Percentiles rank a stretch among this genome's conserved stretches.
phyloP scores from a whole-genome alignment of 2,329 filamentous ascomycete species.

The Leptographium radiaticola region DNA sequence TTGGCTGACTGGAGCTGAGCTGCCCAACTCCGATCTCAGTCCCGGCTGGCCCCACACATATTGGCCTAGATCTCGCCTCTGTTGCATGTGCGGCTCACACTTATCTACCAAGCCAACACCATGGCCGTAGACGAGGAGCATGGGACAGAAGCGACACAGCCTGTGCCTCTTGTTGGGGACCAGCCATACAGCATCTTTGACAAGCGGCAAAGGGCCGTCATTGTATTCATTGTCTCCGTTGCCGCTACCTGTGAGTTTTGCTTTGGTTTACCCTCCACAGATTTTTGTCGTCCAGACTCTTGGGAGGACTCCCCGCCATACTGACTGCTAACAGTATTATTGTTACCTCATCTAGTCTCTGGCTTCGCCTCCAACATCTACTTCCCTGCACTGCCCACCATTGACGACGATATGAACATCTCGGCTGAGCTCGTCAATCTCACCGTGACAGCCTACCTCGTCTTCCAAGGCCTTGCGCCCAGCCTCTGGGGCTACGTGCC shows the following conservation, averaged over 20 bases:
- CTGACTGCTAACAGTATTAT: not conserved
- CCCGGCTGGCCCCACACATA: not conserved
- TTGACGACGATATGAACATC: constrained; percentile 25
- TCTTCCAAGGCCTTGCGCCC: constrained; percentile 49
- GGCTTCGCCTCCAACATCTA: constrained; percentile 48
- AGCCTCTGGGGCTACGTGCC: constrained; percentile 48
- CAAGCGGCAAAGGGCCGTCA: constrained; percentile 31
- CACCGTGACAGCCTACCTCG: constrained; percentile 46
- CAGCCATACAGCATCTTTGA: constrained; percentile 37
- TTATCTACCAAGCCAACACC: not conserved
- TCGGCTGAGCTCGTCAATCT: constrained; percentile 29
- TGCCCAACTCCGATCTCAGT: constrained; percentile 7
- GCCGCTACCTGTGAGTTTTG: constrained; percentile 34
- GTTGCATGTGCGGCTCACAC: not conserved
- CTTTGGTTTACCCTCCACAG: not conserved
- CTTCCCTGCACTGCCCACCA: constrained; percentile 28
- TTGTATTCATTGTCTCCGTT: constrained; percentile 31
- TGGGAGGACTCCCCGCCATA: not conserved
- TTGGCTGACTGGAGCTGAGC: not conserved
- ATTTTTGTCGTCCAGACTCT: not conserved
- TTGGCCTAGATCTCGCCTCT: not conserved
- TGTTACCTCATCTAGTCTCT: constrained; percentile 25
- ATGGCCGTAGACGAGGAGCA: not conserved
- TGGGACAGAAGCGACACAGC: not conserved
- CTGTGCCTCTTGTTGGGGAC: not conserved